These are phyloP conservation scores for Calycina herbarum DNA, from an alignment of 2,329 filamentous ascomycete genomes.

Conservation along the genomic window DNA sequence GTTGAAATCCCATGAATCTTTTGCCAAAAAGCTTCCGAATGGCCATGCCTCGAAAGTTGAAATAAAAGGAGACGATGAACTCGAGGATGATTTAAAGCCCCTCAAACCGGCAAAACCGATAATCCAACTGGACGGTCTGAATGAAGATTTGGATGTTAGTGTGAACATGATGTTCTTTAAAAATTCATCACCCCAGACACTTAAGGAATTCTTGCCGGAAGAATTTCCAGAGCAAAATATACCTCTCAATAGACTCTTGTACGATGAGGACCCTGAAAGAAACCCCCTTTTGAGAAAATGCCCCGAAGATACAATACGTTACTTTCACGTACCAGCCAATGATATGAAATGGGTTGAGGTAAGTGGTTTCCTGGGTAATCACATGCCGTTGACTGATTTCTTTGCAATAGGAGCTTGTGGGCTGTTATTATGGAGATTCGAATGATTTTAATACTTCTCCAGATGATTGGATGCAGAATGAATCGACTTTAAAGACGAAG, in stretches of 20 bases:
- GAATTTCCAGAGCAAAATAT: slow-evolving; percentile 14
- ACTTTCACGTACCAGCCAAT: slow-evolving; percentile 34
- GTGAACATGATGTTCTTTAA: slow-evolving; percentile 5
- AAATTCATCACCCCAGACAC: neutral
- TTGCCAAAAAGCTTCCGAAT: neutral
- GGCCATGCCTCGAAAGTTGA: neutral
- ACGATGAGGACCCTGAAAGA: slow-evolving; percentile 4
- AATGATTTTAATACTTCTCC: neutral
- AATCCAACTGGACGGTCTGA: neutral
- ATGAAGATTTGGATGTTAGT: slow-evolving; percentile 5
- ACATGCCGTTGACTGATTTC: slow-evolving; percentile 12
- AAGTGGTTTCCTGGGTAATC: slow-evolving; percentile 17
- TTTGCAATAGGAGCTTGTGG: neutral
- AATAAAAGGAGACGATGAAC: slow-evolving; percentile 4
- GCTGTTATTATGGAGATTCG: neutral
- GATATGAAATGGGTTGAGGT: slow-evolving; percentile 37
- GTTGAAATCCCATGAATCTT: neutral
- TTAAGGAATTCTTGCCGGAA: neutral
- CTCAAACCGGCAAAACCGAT: neutral
- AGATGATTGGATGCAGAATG: slow-evolving; percentile 3
- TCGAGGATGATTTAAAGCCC: slow-evolving; percentile 6
- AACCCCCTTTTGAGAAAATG: slow-evolving; percentile 13
- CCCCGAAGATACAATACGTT: slow-evolving; percentile 24
- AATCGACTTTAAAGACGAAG: neutral
- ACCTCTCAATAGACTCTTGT: slow-evolving; percentile 5